Evolutionary conservation across 345 rosid species (phyloP), one percentile per base, ranked within the genome.

Genomic region (Ceriops zippeliana): DNA sequence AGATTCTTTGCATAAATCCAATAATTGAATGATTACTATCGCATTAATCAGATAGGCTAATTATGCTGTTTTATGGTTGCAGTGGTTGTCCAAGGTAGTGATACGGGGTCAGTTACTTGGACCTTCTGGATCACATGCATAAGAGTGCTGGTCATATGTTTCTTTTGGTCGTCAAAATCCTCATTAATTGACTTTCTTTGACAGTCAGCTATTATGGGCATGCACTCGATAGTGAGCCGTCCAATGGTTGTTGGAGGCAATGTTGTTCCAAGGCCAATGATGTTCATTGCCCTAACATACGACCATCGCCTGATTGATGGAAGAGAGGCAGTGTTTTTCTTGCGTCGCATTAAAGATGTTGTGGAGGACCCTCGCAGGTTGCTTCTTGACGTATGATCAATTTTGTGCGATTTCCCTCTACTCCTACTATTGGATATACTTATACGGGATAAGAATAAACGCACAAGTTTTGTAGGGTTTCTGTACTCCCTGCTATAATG

Each of bases 281-380:
- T 90, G 96, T 90, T 85, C 83, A 78, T 86, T 32, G 95, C 92
- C 2, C 78, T 90, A 6, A 90, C 95, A 7, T 90, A 90, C 66
- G 92, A 86, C 74, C 97, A 90, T 74, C 77, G 93, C 54, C 82
- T 91, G 80, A 89, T 91, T 53, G 97, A 91, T 65, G 97, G 96
- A 57, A 91, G 96, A 85, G 97, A 89, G 85, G 90, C 96, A 0
- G 91, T 91, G 63, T 85, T 87, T 70, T 91, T 91, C 90, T 71
- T 89, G 75, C 90, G 91, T 13, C 91, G 88, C 51, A 91, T 89
- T 77, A 86, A 91, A 67, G 96, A 91, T 61, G 89, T 91, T 0
- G 93, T 87, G 66, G 96, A 91, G 81, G 97, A 89, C 75, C 96
- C 93, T 11, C 85, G 91, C 13, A 83, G 93, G 79, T 76, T 87